Conservation (phyloP, 768 basidiomycete species). For the Mycena haematopus region DNA sequence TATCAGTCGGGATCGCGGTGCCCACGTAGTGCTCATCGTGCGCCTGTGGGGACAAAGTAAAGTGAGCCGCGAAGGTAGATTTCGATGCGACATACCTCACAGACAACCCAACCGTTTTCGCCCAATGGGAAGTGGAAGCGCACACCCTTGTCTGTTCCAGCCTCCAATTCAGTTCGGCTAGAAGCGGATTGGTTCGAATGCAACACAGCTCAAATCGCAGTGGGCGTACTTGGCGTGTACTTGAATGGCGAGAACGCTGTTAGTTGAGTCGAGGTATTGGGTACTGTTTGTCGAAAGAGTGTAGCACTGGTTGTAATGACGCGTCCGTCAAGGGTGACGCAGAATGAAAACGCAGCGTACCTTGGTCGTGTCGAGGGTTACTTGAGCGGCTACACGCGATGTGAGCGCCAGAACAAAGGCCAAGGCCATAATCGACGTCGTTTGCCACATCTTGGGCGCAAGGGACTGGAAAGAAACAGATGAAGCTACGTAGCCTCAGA, state of each 20-base stretch:
- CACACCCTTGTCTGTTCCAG: conserved; percentile 26
- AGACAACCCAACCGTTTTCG: conserved; percentile 28
- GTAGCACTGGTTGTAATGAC: conserved; percentile 17
- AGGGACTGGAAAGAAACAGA: neutral
- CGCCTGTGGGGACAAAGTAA: conserved; percentile 8
- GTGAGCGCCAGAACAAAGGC: conserved; percentile 6
- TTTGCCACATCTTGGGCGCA: conserved; percentile 16
- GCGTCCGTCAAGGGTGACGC: no score
- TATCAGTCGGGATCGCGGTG: conserved; percentile 20
- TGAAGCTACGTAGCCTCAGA: no score
- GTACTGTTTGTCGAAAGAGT: conserved; percentile 26
- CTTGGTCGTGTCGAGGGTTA: conserved; percentile 16
- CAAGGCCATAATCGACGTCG: neutral
- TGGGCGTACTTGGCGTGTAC: conserved; percentile 17
- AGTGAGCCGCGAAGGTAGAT: neutral
- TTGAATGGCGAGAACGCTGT: conserved; percentile 26
- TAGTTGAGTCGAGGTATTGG: conserved; percentile 29
- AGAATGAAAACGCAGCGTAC: neutral
- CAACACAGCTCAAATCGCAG: no score
- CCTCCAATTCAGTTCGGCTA: conserved; percentile 24
- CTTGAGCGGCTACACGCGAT: conserved; percentile 1
- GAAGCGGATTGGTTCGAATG: neutral
- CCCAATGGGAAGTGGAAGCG: conserved; percentile 28
- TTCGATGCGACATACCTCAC: conserved; percentile 11
- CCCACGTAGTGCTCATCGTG: conserved; percentile 31